Conservation (phyloP, 2,329 filamentous ascomycete species). For the Helotiales sp. region DNA sequence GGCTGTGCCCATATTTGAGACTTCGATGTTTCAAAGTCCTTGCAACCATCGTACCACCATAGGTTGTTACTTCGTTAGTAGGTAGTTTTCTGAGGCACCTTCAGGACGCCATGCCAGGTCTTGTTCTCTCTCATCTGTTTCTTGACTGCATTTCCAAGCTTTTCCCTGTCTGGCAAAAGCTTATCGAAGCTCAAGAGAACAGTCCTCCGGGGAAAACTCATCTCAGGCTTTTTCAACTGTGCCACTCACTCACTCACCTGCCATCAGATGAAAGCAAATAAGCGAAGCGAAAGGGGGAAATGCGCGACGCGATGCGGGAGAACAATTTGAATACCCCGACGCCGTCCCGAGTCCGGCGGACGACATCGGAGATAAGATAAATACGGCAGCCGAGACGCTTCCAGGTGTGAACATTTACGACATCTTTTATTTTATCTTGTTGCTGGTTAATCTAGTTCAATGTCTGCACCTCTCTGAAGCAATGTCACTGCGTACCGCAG, state of each 20-base stretch:
- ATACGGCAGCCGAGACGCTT: background rate
- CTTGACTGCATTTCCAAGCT: too few species aligned
- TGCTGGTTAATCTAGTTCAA: background rate
- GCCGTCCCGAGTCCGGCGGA: background rate
- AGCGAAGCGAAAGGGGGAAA: background rate
- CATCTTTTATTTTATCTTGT: background rate
- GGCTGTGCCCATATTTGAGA: slow-evolving; percentile 10
- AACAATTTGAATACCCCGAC: background rate
- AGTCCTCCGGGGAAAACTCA: too few species aligned
- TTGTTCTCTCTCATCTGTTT: too few species aligned
- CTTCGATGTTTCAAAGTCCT: slow-evolving; percentile 16
- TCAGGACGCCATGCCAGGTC: too few species aligned
- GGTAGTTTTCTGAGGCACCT: too few species aligned
- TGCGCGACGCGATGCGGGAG: too few species aligned
- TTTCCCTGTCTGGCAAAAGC: too few species aligned
- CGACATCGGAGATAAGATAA: slow-evolving; percentile 13
- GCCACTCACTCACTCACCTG: too few species aligned
- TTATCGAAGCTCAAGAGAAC: too few species aligned
- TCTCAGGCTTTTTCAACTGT: too few species aligned
- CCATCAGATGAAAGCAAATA: background rate
- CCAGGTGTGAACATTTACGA: background rate
- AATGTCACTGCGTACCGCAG: slow-evolving; percentile 40
- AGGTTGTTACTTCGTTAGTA: too few species aligned
- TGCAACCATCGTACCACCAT: background rate
- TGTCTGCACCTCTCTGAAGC: slow-evolving; percentile 24